A percentile compares a stretch with the other conserved stretches of the same genome.
Conservation (phyloP, 1,139 yeast genomes). For the Dujonia santamariae region DNA sequence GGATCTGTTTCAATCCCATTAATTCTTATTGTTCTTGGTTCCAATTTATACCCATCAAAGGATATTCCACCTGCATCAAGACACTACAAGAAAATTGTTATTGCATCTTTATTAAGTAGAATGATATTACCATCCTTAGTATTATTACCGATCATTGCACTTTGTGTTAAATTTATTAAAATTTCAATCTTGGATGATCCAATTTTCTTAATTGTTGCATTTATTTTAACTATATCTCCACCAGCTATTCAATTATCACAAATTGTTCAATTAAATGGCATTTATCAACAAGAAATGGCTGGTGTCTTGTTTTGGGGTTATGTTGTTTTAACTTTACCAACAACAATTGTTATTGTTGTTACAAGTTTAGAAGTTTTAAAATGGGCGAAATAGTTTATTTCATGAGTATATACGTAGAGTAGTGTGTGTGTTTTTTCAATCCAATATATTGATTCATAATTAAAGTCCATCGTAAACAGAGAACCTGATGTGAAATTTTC, state of each 20-base stretch:
- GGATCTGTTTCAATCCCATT: constrained; percentile 90
- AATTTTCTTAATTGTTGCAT: constrained; percentile 72
- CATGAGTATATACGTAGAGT: no score
- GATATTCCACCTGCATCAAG: constrained; percentile 65
- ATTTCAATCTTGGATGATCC: constrained; percentile 81
- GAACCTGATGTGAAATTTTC: no score
- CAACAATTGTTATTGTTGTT: constrained; percentile 72
- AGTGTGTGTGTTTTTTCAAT: constrained; percentile 5
- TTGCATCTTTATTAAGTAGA: constrained; percentile 68
- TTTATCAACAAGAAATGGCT: constrained; percentile 80
- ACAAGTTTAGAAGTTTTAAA: constrained; percentile 64
- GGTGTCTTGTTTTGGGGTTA: constrained; percentile 89
- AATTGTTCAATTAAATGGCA: constrained; percentile 72
- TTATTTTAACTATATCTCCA: constrained; percentile 72
- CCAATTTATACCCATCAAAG: constrained; percentile 65
- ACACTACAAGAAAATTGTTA: constrained; percentile 55
- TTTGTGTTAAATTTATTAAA: constrained; percentile 60
- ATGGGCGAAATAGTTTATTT: constrained; percentile 34
- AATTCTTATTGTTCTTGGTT: constrained; percentile 69
- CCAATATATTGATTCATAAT: no score
- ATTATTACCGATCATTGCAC: constrained; percentile 64
- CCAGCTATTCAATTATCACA: constrained; percentile 85
- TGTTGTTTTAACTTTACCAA: constrained; percentile 70
- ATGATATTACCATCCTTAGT: constrained; percentile 74
- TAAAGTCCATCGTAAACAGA: no score